Evolutionary conservation across 805 yeast species (phyloP), one percentile per base, ranked within the genome.

Genomic region (Wickerhamiella qilinensis): DNA sequence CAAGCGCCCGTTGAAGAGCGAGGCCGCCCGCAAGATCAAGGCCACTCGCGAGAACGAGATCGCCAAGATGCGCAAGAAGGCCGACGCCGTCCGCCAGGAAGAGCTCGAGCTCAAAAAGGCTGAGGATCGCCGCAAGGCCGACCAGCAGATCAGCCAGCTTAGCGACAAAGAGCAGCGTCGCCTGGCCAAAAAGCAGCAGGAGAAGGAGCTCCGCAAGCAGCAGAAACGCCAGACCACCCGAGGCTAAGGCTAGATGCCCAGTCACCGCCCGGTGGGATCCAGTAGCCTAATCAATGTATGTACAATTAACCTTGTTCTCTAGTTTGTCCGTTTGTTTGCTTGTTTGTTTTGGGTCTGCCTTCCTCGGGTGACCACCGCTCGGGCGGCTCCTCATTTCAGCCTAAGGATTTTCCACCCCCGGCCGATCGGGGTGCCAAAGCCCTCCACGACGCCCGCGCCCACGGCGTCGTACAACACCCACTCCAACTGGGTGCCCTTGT

Each of bases 131-230:
- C 55, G 60, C 24, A 82, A 78, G 59, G 73, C 71, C 45, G 77
- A 70, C 52, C 71, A 70, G 50, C 74, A 71, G 50, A 75, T 73
- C 59, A 78, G 78, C 46, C 68, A 67, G 46, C 60, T 80, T 53
- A 66, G 77, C 34, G 77, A 83, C 43, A 84, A 77, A 51, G 91
- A 79, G 55, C 91, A 80, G 62, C 75, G 75, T 47, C 82, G 79
- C 62, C 58, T 70, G 32, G 88, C 80, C 46, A 75, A 73, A 63
- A 82, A 78, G 63, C 83, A 78, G 58, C 65, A 66, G 47, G 93
- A 82, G 49, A 83, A 77, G 65, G 83, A 75, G 59, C 82, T 77
- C 55, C 75, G 84, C 64, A 81, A 82, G 61, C 62, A 63, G 46
- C 42, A 48, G 30, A 45, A 44, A 38, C 47, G 43, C 34, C 39